A percentile compares a stretch with the other conserved stretches of the same genome.
These are phyloP conservation scores for Blastocystis sp. DNA, from an alignment of 352 stramenopile genomes.

Conservation along the genomic window DNA sequence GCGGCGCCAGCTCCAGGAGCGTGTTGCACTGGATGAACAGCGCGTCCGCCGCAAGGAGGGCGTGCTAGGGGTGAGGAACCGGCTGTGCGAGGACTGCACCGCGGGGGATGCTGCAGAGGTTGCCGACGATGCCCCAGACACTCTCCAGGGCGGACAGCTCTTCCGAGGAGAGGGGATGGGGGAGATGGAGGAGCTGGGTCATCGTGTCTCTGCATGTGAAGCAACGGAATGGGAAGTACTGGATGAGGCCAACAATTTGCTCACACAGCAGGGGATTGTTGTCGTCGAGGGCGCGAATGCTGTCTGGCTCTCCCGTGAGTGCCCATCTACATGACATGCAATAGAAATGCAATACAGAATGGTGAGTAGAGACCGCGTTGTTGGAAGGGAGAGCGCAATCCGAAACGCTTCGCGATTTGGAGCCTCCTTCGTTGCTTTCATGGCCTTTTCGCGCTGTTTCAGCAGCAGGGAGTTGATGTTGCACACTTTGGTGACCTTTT, in stretches of 20 bases:
- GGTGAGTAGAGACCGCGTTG: background rate
- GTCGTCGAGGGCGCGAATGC: constrained; percentile 8
- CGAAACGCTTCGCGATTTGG: background rate
- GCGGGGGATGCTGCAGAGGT: constrained; percentile 39
- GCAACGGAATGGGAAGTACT: background rate
- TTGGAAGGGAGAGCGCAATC: background rate
- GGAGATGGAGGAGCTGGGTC: background rate
- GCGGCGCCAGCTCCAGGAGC: background rate
- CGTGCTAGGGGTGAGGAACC: background rate
- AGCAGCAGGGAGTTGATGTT: constrained; percentile 26
- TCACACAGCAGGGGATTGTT: background rate
- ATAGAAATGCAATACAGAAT: background rate
- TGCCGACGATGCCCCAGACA: constrained; percentile 6
- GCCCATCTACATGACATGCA: constrained; percentile 40
- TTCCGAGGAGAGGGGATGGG: background rate
- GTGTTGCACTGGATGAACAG: constrained; percentile 17
- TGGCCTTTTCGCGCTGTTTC: background rate
- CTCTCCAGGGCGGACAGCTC: constrained; percentile 45
- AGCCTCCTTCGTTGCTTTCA: background rate
- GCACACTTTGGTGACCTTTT: constrained; percentile 43
- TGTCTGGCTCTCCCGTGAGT: constrained; percentile 29
- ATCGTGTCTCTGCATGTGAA: background rate
- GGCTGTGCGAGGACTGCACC: background rate
- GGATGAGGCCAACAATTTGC: constrained; percentile 27
- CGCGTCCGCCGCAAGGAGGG: background rate